Percentiles rank a stretch among this genome's conserved stretches.
These are phyloP conservation scores for Oryza nivara DNA, from an alignment of 176 grass and related monocot species.

Conservation along the genomic window DNA sequence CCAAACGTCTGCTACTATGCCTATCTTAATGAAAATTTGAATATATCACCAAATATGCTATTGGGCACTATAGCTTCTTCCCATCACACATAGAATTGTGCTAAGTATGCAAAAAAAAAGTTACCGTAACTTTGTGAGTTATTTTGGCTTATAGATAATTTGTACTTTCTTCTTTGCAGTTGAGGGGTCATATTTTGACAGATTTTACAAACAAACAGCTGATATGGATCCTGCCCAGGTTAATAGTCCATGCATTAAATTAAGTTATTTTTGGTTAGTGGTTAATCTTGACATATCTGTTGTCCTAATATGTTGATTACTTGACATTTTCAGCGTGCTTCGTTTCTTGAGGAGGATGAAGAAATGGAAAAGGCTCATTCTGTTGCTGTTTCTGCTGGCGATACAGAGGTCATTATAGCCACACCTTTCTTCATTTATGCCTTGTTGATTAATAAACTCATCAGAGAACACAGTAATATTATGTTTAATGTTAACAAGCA, in stretches of 20 bases:
- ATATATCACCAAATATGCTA: background rate
- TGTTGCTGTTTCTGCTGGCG: conserved; percentile 70
- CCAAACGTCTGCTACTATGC: background rate
- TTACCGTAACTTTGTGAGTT: conserved; percentile 8
- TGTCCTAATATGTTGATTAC: conserved; percentile 26
- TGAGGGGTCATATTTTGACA: conserved; percentile 89
- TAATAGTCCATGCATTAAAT: conserved; percentile 26
- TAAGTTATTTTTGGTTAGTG: background rate
- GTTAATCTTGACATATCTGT: background rate
- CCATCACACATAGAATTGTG: background rate
- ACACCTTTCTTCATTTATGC: conserved; percentile 9
- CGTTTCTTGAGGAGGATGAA: conserved; percentile 79
- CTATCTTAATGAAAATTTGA: background rate
- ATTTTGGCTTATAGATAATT: conserved; percentile 8
- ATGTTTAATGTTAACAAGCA: background rate
- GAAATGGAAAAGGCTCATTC: conserved; percentile 97
- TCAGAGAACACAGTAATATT: background rate
- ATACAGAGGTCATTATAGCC: conserved; percentile 72
- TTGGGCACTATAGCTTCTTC: background rate
- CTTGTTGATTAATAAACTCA: background rate
- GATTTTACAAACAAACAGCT: conserved; percentile 76
- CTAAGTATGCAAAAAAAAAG: background rate
- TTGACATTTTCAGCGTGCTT: conserved; percentile 67
- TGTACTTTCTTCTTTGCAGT: conserved; percentile 49
- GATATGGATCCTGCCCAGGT: conserved; percentile 84